Percentiles rank a stretch among this genome's conserved stretches.
These are phyloP conservation scores for Pseudogymnoascus sp. DNA, from an alignment of 2,329 filamentous ascomycete species.

Conservation along the genomic window DNA sequence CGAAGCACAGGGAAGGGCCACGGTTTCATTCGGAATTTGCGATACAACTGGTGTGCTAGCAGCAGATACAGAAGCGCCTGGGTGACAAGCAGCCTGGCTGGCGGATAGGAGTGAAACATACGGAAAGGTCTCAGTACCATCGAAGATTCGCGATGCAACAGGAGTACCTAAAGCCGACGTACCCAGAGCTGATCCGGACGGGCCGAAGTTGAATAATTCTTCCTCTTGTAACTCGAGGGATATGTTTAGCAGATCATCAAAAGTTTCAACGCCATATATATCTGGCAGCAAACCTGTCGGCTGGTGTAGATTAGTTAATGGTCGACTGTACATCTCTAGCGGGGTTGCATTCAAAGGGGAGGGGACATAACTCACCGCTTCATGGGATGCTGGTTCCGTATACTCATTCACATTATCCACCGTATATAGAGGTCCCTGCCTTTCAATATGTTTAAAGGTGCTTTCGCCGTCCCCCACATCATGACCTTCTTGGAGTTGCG, in stretches of 20 bases:
- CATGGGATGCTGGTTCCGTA: neutral
- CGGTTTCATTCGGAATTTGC: too few species aligned
- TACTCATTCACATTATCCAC: neutral
- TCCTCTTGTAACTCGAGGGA: neutral
- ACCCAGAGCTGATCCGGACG: neutral
- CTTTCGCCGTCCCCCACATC: neutral
- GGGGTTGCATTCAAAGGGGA: neutral
- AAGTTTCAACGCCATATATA: neutral
- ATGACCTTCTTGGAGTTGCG: neutral
- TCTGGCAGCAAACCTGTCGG: neutral
- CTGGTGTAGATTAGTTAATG: neutral
- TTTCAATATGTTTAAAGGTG: neutral
- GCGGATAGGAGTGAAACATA: neutral
- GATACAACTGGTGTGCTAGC: too few species aligned
- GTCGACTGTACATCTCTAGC: neutral
- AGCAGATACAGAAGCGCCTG: too few species aligned
- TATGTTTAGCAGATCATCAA: neutral
- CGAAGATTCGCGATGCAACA: neutral
- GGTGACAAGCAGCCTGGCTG: neutral
- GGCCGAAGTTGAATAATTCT: neutral
- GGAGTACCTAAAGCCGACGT: neutral
- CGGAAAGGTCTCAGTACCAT: neutral
- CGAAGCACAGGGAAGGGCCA: too few species aligned
- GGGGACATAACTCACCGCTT: neutral
- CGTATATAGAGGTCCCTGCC: neutral